Evolutionary conservation across 1,139 yeast genomes (phyloP), one percentile per base, ranked within the genome.

Genomic region (Pichia sp.): DNA sequence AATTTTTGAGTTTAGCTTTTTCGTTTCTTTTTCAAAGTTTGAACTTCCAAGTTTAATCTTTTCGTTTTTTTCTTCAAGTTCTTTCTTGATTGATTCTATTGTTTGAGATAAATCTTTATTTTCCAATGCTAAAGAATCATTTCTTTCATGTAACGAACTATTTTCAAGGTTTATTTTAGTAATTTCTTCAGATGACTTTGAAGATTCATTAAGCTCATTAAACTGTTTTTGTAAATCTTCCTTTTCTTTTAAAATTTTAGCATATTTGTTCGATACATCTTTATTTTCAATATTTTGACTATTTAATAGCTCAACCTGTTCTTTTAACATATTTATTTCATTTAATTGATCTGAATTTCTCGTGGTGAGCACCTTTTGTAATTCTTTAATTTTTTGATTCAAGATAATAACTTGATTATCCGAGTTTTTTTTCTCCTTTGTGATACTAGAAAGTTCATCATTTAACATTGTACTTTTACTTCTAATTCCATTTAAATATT

Each of bases 401-500:
- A 60, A 36, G 11, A 45, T 56, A 44, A 56, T 34, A 4, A 51
- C 49, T 41, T 59, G 62, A 38, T 61, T 62, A 14, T 63, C 63
- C 16, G 68, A 33, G 0, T 25, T 28, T 11, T 51, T 51, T 28
- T 58, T 62, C 11, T 61, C 58, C 16, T 58, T 50, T 3, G 60
- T 52, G 0, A 58, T 50, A 44, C 67, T 67, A 52, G 70, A 66
- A 50, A 75, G 61, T 53, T 76, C 81, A 3, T 69, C 71, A 58
- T 74, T 77, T 55, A 81, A 71, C 69, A 90, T 69, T 3, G 73
- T 72, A n/a, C 79, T 80, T 63, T 86, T 86, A 48, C 79, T 76
- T 28, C 76, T 77, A 52, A 87, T 68, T 36, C 87, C 84, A 52
- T 76, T 75, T 50, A 91, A 74, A 66, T 83, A 90, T 50, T 84